These are phyloP conservation scores for Coelastrella sp. DNA, from an alignment of 139 green algal genomes.

Conservation along the genomic window DNA sequence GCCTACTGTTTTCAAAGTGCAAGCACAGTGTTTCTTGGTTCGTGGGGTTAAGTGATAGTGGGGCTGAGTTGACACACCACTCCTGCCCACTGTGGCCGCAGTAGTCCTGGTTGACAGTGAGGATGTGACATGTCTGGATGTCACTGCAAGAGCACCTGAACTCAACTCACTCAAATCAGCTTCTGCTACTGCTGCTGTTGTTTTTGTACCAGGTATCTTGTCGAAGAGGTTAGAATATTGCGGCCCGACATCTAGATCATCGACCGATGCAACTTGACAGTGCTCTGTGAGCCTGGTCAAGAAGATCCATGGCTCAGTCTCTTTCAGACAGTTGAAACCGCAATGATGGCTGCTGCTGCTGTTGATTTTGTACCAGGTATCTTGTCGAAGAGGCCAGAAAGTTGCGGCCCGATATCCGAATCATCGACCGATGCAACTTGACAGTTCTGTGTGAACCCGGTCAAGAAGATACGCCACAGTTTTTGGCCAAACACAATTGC, in stretches of 20 bases:
- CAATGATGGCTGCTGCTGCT: background rate
- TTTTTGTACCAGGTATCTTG: slow-evolving; percentile 78
- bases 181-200: background rate
- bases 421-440: slow-evolving; percentile 99
- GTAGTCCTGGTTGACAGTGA: too few relatives aligned
- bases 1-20: too few relatives aligned
- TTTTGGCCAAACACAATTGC: slow-evolving; percentile 90
- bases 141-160: too few relatives aligned
- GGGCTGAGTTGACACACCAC: background rate
- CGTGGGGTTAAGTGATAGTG: too few relatives aligned
- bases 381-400: slow-evolving; percentile 82
- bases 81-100: too few relatives aligned
- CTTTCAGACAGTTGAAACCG: too few relatives aligned
- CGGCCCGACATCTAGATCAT: slow-evolving; percentile 84
- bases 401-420: slow-evolving; percentile 68
- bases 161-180: too few relatives aligned
- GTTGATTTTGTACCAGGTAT: slow-evolving; percentile 66
- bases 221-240: slow-evolving; percentile 75
- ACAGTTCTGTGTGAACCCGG: slow-evolving; percentile 96
- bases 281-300: slow-evolving; percentile 95
- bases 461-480: slow-evolving; percentile 91
- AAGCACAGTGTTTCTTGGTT: too few relatives aligned
- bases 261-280: slow-evolving; percentile 98
- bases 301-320: slow-evolving; percentile 70
- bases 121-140: too few relatives aligned